Evolutionary conservation across 495 filamentous ascomycete genomes (phyloP), one percentile per base, ranked within the genome.

Genomic region (Penicillium paxilli): DNA sequence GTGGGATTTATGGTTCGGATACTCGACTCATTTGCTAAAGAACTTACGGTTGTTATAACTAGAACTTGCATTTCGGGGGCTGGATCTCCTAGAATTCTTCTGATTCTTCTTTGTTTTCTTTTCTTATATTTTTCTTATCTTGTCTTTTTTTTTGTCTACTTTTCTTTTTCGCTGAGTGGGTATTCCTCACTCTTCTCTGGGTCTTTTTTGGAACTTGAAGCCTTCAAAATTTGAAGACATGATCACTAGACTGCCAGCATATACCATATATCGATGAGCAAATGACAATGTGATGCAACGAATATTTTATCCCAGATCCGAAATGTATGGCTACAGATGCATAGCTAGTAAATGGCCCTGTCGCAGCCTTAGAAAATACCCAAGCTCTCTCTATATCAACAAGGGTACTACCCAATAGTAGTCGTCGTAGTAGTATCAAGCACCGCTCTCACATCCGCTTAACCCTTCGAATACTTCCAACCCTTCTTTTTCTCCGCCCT

Each of bases 401-500:
- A n/a, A n/a, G n/a, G n/a, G n/a, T n/a, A n/a, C n/a, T n/a, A n/a
- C n/a, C n/a, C n/a, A n/a, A n/a, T n/a, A n/a, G n/a, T n/a, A n/a
- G n/a, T n/a, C n/a, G n/a, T n/a, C n/a, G n/a, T n/a, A n/a, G n/a
- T n/a, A n/a, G n/a, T n/a, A n/a, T n/a, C n/a, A n/a, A n/a, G n/a
- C n/a, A n/a, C n/a, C n/a, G n/a, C n/a, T n/a, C n/a, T n/a, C n/a
- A 1, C 16, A 20, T 42, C 17, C 8, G n/a, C 16, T 66, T 44
- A 68, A 5, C 69, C 68, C 50, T 68, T 70, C 20, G 62, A 59
- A 44, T 69, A 55, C 55, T 73, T 76, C 70, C 71, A 78, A 8
- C 69, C 72, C 54, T 76, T 76, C 69, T 76, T 86, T 81, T 97
- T 98, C 55, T 83, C 80, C 2, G 91, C 90, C 64, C 86, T 79